Percentiles rank a stretch among this genome's conserved stretches.
Evolutionary conservation across 345 rosid genomes (phyloP).

Genomic region (Dovyalis caffra): DNA sequence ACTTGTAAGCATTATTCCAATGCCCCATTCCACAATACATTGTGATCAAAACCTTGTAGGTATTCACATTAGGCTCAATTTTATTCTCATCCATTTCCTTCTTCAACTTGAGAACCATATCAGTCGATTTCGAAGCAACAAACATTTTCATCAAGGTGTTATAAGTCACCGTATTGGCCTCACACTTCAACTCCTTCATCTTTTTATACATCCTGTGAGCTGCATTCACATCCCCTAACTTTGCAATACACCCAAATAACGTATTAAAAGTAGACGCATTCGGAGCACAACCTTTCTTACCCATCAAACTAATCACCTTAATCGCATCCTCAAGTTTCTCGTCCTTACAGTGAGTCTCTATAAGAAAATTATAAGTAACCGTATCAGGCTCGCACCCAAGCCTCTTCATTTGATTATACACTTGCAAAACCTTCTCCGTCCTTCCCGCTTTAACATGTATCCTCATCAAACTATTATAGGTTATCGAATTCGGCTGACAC

Average conservation of each 20-base stretch:
- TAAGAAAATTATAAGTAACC: slow-evolving; percentile 66
- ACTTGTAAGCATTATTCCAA: slow-evolving; percentile 91
- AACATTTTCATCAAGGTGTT: slow-evolving; percentile 84
- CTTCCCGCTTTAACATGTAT: slow-evolving; percentile 85
- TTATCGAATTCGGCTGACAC: slow-evolving; percentile 65
- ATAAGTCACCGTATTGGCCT: slow-evolving; percentile 65
- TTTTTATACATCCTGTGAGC: slow-evolving; percentile 69
- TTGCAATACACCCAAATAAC: slow-evolving; percentile 65
- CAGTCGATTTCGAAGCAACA: slow-evolving; percentile 59
- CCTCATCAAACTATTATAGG: slow-evolving; percentile 85
- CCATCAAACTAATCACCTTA: slow-evolving; percentile 68
- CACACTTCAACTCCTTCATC: slow-evolving; percentile 70
- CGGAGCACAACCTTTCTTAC: slow-evolving; percentile 55
- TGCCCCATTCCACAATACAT: slow-evolving; percentile 96
- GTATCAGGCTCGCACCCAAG: slow-evolving; percentile 63
- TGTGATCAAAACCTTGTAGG: slow-evolving; percentile 66
- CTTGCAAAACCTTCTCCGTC: slow-evolving; percentile 89
- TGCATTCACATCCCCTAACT: slow-evolving; percentile 73
- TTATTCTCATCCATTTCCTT: slow-evolving; percentile 83
- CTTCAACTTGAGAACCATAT: slow-evolving; percentile 92
- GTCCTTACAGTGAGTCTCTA: slow-evolving; percentile 73
- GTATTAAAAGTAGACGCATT: slow-evolving; percentile 75
- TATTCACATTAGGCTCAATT: slow-evolving; percentile 85
- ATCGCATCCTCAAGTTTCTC: slow-evolving; percentile 60
- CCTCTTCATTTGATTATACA: slow-evolving; percentile 88